Evolutionary conservation across 2,329 filamentous ascomycete species (phyloP), one percentile per base, ranked within the genome.

Genomic region (Fusarium xylarioides): DNA sequence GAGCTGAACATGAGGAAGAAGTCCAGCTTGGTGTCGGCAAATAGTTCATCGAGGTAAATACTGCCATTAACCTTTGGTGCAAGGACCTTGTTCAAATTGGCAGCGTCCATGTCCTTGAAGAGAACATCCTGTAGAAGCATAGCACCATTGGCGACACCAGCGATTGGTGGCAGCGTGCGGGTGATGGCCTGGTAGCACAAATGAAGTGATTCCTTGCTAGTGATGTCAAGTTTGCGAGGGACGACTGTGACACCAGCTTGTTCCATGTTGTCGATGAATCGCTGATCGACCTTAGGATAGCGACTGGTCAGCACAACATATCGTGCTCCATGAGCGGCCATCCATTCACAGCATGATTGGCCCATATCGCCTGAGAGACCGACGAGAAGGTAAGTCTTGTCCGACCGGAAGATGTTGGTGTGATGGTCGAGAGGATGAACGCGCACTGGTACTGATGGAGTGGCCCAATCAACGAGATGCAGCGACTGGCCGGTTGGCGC

Each of bases 1-100:
- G 84, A 86, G 2, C 81, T 83, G 44, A 85, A 81, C 30, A 83
- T 70, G 16, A 86, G 75, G 72, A 86, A 84, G 59, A 84, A 85
- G 49, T 84, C 82, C 1, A 84, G 78, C 11, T 76, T 53, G 0
- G 61, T 52, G 3, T 79, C 68, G 14, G 63, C 38, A 55, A 83
- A 82, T 1, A 81, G 55, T 4, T 79, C 73, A 14, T 84, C 77
- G 1, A 84, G 75, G 37, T 79, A 60, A 6, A 70, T 58, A 7
- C 72, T 78, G 1, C 84, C 84, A 1, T 80, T 62, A 4, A 85
- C 80, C 73, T 85, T 86, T 4, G 84, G 84, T 1, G 70, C 63
- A 0, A 81, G 66, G 0, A 78, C 77, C 14, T 74, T 68, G 3
- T 76, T 58, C 30, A 83, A 70, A 5, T 78, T 66, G 0, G 82